Conservation (phyloP, 164 flowering plant species). For the Liriodendron chinense region DNA sequence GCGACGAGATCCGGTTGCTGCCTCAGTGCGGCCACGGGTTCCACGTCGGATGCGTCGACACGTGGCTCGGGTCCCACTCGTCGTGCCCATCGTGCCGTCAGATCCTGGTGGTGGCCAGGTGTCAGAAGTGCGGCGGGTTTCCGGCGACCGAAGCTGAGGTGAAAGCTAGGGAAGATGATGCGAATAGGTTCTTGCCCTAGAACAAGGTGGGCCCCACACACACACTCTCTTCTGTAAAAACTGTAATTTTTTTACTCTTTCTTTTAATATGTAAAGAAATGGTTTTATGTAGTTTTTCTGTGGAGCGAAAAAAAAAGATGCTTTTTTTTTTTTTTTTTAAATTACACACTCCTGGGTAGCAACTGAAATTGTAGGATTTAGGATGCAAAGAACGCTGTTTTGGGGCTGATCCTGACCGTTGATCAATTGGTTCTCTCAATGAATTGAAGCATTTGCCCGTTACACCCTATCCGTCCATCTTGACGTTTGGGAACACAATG, state of each 20-base stretch:
- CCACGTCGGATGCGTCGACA: slow-evolving; percentile 80
- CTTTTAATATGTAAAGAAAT: too few relatives aligned
- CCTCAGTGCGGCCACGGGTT: slow-evolving; percentile 90
- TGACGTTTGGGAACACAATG: too few relatives aligned
- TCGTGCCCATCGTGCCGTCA: slow-evolving; percentile 89
- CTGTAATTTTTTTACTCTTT: not conserved
- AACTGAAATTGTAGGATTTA: too few relatives aligned
- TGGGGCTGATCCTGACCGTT: too few relatives aligned
- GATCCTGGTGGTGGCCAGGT: slow-evolving; percentile 48
- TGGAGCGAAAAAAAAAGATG: too few relatives aligned
- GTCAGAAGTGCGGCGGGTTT: slow-evolving; percentile 58
- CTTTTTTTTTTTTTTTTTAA: too few relatives aligned
- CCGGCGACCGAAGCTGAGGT: slow-evolving; percentile 31
- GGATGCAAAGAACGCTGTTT: too few relatives aligned
- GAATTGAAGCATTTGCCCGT: too few relatives aligned
- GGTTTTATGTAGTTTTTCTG: too few relatives aligned
- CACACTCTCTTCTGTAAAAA: slow-evolving; percentile 13
- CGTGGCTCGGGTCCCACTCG: slow-evolving; percentile 80
- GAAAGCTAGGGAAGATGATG: slow-evolving; percentile 33
- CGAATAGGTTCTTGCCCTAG: slow-evolving; percentile 46
- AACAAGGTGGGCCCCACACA: slow-evolving; percentile 23
- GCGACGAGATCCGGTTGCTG: slow-evolving; percentile 72
- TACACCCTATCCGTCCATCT: too few relatives aligned
- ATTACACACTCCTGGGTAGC: too few relatives aligned
- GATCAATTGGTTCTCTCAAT: too few relatives aligned